phyloP scores from a whole-genome alignment of 306 rosid species.

The Rosa multiflora region DNA sequence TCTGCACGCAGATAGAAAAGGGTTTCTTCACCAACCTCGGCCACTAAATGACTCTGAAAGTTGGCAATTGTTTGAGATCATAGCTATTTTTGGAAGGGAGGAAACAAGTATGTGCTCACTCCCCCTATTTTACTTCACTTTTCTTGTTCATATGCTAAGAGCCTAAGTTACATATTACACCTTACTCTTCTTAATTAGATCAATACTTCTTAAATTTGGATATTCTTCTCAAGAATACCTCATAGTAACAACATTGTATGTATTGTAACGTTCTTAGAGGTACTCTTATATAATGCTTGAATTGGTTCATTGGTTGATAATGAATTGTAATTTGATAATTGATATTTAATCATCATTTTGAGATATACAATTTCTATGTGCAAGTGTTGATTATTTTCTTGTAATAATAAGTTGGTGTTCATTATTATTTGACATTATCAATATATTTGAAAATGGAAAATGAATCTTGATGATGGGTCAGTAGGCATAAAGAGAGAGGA shows the following conservation, averaged over 20 bases:
- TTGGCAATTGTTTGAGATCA: background rate
- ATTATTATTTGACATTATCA: background rate
- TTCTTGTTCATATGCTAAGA: background rate
- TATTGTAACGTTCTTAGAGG: background rate
- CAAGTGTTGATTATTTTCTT: background rate
- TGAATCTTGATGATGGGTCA: no score
- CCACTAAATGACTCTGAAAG: background rate
- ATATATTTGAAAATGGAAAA: background rate
- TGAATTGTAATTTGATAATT: no score
- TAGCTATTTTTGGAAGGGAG: constrained; percentile 3
- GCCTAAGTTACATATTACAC: background rate
- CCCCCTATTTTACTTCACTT: background rate
- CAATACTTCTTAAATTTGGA: background rate
- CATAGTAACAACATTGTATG: background rate
- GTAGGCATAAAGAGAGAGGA: no score
- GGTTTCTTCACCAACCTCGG: background rate
- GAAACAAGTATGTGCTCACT: background rate
- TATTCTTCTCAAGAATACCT: background rate
- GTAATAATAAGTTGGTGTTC: no score
- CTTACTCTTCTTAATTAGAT: background rate
- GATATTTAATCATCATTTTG: no score
- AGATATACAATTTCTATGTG: no score
- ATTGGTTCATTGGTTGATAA: background rate
- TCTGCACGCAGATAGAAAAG: background rate
- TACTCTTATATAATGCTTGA: background rate